Conservation (phyloP, 2,329 filamentous ascomycete genomes). For the Leptographium procerum region DNA sequence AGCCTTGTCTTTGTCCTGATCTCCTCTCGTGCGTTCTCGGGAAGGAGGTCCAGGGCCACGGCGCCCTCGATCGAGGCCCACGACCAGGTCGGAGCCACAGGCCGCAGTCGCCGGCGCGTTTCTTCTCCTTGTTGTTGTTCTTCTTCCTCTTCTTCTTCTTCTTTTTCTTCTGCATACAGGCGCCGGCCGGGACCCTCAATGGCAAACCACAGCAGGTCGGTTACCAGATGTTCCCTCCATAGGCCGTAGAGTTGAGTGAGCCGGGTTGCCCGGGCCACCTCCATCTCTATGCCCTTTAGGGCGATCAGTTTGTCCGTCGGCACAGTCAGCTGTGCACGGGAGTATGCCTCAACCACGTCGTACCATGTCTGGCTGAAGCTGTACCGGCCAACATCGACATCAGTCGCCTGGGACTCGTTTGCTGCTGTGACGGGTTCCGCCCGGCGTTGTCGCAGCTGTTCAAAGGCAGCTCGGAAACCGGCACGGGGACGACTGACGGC, state of each 20-base stretch:
- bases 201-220: not conserved
- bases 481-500: not conserved
- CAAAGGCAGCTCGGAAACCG: not conserved
- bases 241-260: not conserved
- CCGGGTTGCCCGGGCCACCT: not conserved
- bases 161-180: too few relatives aligned
- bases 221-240: not conserved
- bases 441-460: not conserved
- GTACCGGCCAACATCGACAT: slow-evolving; percentile 8
- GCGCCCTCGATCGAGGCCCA: not conserved
- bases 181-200: not conserved
- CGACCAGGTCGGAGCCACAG: not conserved
- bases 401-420: not conserved
- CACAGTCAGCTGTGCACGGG: slow-evolving; percentile 14
- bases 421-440: too few relatives aligned
- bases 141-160: too few relatives aligned
- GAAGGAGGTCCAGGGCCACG: not conserved
- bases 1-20: too few relatives aligned
- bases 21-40: not conserved
- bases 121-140: too few relatives aligned
- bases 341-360: slow-evolving; percentile 15
- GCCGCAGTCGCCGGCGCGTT: too few relatives aligned
- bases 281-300: not conserved
- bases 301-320: slow-evolving; percentile 11
- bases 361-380: slow-evolving; percentile 13